Base-by-base conservation (phyloP, 192 early-diverging fungal species). In the Rhizophagus sp. region DNA sequence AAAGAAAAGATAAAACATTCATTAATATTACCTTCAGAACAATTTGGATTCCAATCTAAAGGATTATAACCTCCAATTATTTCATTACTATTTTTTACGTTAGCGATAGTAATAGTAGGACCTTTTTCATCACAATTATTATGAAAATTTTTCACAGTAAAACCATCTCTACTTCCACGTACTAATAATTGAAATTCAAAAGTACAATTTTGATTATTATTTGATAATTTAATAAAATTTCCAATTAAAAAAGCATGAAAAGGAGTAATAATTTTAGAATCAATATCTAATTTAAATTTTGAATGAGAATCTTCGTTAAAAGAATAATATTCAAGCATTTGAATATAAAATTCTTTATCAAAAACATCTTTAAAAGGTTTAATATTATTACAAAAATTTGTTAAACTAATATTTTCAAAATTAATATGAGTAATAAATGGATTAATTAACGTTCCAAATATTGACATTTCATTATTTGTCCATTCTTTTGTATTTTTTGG, bases 61-160 rank as follows among this genome's bases (percentile, higher is more conserved):
- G 81, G 70, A 66, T 82, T 82, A 67, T 57, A 82, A 13, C 81
- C 81, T 1, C 81, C 81, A 68, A 82, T 47, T 25, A 82, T 79
- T 39, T 82, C 76, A 19, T 70, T 74, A 3, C 50, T 79, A 10
- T 73, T 66, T 49, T 73, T 82, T 3, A 79, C 57, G 4, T 27
- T 49, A 41, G 79, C 44, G 11, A 79, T 22, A 3, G 64, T 79
- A 11, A 82, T 30, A 17, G 81, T 82, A 50, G 81, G 71, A 19
- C 76, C 81, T 64, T 73, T 39, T 10, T 65, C 39, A 74, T 82
- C 78, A 77, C 81, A 82, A 8, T 13, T 17, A 10, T 27, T 19
- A n/a, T 75, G 74, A 75, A 75, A 75, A 27, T 13, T 62, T 39
- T 62, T 27, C 2, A 24, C 2, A 15, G 4, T 24, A 30, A 62